Conservation (phyloP, 768 basidiomycete species). For the Serendipita sp. region DNA sequence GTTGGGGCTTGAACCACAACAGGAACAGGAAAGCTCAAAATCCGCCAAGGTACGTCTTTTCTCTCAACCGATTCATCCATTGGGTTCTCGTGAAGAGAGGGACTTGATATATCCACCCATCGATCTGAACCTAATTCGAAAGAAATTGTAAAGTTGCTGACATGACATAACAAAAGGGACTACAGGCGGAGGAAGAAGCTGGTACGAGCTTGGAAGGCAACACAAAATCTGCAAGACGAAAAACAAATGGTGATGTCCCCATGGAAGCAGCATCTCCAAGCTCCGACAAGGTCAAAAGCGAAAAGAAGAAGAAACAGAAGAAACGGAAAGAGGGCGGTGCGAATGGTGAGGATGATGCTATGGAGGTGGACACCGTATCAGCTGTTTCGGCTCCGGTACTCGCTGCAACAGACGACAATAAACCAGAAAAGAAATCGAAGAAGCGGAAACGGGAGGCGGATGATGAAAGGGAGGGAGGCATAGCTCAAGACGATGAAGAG, state of each 20-base stretch:
- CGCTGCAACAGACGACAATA: neutral
- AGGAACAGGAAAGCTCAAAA: neutral
- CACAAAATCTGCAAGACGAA: neutral
- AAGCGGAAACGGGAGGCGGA: constrained; percentile 5
- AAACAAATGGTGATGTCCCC: neutral
- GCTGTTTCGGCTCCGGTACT: neutral
- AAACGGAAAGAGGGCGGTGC: neutral
- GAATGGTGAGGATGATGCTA: neutral
- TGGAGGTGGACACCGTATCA: neutral
- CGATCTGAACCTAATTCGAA: neutral
- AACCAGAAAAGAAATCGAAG: constrained; percentile 1
- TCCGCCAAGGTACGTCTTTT: neutral
- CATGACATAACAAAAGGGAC: neutral
- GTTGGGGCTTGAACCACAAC: neutral
- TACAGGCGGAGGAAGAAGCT: neutral
- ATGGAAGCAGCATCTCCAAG: neutral
- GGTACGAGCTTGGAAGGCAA: neutral
- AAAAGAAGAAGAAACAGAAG: neutral
- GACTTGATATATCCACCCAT: no score
- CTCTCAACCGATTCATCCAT: no score
- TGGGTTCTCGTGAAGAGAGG: no score
- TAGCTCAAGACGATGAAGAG: neutral
- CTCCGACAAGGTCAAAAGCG: neutral
- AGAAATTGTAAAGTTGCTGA: neutral
- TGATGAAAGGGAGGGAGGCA: neutral